Base-by-base conservation (phyloP, 2,329 filamentous ascomycete genomes). In the Fusarium stilboides region DNA sequence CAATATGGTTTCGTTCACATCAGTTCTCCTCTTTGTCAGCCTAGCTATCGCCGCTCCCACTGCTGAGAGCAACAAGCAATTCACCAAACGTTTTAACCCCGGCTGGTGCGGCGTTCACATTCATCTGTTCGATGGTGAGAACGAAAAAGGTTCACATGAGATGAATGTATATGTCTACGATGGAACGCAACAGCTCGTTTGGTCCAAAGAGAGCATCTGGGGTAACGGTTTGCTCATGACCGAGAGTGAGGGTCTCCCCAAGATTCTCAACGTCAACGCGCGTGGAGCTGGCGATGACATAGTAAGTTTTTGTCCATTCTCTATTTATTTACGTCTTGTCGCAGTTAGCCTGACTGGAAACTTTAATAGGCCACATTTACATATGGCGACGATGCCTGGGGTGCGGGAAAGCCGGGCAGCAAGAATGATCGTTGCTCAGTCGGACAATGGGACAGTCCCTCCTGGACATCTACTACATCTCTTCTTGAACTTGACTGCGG, bases 81-180 rank as follows among this genome's bases (percentile, higher is more conserved):
- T 55, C 14, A 39, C 42, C 31, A 55, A 55, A 14, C 52, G 52
- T 14, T 55, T 55, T 22, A 55, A 55, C 12, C 40, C 40, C 8
- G 52, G 52, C 5, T 55, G 52, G 52, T 55, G 52, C n/a, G 52
- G 52, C 37, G 52, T 55, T 3, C 52, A 55, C n/a, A 47, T 55
- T 12, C 52, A 55, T 24, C 31, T 47, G 4, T 55, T 55, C n/a
- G 5, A 5, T 6, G 52, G 52, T 12, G 52, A 55, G 14, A 55
- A 55, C 10, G 14, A 33, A 6, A 37, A 55, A 14, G 52, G 52
- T 4, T 37, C n/a, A 2, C 42, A 55, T 8, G 52, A 55, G n/a
- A 55, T 55, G 52, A 55, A 55, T 6, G 33, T 55, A n/a, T 46
- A 20, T 5, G 42, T 47, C 22, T 55, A 55, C 22, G 52, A 55